These are phyloP conservation scores for Drosera spatulata DNA, from an alignment of 179 eudicot species.

Conservation along the genomic window DNA sequence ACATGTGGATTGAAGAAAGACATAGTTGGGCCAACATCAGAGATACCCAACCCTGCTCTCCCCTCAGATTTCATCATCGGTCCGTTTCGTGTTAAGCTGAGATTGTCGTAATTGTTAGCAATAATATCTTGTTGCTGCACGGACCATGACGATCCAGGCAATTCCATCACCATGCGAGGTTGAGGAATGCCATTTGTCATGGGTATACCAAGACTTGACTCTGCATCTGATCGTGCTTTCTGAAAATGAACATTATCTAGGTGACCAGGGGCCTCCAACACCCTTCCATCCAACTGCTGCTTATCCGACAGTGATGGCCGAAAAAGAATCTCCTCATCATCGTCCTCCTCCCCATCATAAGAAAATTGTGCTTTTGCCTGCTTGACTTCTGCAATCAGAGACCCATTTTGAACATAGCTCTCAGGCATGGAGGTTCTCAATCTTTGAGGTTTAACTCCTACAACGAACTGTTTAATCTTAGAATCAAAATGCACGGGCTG, in stretches of 20 bases:
- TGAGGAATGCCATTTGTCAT: slow-evolving; percentile 27
- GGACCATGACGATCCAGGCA: slow-evolving; percentile 29
- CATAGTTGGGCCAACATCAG: slow-evolving; percentile 25
- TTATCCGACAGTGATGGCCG: slow-evolving; percentile 55
- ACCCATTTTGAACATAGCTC: slow-evolving; percentile 12
- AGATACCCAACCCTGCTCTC: slow-evolving; percentile 24
- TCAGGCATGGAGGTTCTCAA: slow-evolving; percentile 24
- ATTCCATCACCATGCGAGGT: slow-evolving; percentile 25
- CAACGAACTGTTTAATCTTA: slow-evolving; percentile 45
- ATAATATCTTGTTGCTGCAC: slow-evolving; percentile 27
- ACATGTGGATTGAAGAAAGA: slow-evolving; percentile 34
- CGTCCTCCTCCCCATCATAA: slow-evolving; percentile 73
- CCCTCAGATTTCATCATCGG: slow-evolving; percentile 19
- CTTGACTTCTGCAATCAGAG: slow-evolving; percentile 15
- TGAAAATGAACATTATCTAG: slow-evolving; percentile 13
- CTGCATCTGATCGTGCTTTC: slow-evolving; percentile 21
- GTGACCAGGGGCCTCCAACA: slow-evolving; percentile 22
- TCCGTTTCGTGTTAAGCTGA: slow-evolving; percentile 53
- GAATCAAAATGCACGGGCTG: slow-evolving; percentile 51
- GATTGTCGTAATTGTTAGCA: slow-evolving; percentile 30
- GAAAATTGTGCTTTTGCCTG: slow-evolving; percentile 12
- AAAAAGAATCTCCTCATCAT: slow-evolving; percentile 90
- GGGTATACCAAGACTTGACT: slow-evolving; percentile 15
- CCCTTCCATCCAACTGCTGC: slow-evolving; percentile 19
- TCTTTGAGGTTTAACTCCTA: slow-evolving; percentile 47